A percentile compares a stretch with the other conserved stretches of the same genome.
Evolutionary conservation across 768 basidiomycete species (phyloP).

Genomic region (Rhodotorula taiwanensis): DNA sequence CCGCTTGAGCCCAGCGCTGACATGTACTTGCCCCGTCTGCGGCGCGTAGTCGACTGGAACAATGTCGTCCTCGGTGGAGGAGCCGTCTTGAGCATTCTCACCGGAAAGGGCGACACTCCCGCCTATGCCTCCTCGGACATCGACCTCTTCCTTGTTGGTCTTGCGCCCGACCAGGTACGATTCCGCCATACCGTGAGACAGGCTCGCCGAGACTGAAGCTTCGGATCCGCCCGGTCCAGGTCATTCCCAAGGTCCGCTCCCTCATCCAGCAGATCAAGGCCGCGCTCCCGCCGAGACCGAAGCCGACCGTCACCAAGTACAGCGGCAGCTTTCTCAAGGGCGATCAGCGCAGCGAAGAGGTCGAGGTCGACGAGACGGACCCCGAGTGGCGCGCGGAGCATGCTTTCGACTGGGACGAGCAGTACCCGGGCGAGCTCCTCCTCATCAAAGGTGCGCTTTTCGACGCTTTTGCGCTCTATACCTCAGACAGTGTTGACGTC

Average conservation of each 20-base stretch:
- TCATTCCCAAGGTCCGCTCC: slow-evolving; percentile 14
- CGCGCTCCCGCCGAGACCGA: not conserved
- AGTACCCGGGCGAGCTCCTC: slow-evolving; percentile 12
- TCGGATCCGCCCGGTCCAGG: no score
- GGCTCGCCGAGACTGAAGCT: no score
- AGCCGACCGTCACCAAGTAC: not conserved
- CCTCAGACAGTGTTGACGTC: no score
- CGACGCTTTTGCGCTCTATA: not conserved
- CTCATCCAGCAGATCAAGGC: slow-evolving; percentile 19
- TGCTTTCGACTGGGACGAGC: not conserved
- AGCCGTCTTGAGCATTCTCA: slow-evolving; percentile 10
- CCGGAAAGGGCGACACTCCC: not conserved
- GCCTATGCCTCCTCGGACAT: not conserved
- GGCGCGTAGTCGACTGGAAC: slow-evolving; percentile 11
- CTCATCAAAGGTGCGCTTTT: slow-evolving; percentile 25
- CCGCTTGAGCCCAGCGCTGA: no score
- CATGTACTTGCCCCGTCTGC: no score
- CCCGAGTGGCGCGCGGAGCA: not conserved
- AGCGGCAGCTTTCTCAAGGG: no score
- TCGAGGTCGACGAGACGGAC: not conserved
- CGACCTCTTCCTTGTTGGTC: not conserved
- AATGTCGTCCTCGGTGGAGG: slow-evolving; percentile 10
- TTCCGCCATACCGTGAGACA: no score
- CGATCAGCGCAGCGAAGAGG: not conserved
- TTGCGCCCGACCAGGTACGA: not conserved